These are phyloP conservation scores for Pittosporum tobira DNA, from an alignment of 129 eudicot genomes.

Conservation along the genomic window DNA sequence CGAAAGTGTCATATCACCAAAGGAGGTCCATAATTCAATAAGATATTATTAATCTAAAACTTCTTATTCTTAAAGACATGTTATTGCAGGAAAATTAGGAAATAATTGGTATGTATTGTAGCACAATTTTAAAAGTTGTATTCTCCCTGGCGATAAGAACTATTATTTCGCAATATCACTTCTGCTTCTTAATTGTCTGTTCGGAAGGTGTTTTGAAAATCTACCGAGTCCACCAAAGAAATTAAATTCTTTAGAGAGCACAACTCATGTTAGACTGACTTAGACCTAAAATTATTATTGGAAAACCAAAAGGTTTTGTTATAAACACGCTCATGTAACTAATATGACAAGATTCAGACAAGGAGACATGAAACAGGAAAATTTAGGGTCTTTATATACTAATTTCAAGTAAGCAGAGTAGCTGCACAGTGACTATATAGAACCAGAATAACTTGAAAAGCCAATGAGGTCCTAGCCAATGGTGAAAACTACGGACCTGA, in stretches of 20 bases:
- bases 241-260: not conserved
- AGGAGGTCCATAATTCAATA: constrained; percentile 38
- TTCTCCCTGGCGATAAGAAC: not conserved
- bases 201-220: not conserved
- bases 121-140: not conserved
- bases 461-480: too few species aligned
- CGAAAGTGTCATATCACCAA: too few species aligned
- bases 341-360: too few species aligned
- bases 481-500: too few species aligned
- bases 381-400: too few species aligned
- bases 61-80: too few species aligned
- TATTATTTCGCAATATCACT: not conserved
- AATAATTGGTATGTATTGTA: not conserved
- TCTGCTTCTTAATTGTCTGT: not conserved
- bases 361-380: too few species aligned
- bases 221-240: not conserved
- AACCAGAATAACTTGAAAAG: too few species aligned
- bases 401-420: not conserved
- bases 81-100: too few species aligned
- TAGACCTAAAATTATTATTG: not conserved
- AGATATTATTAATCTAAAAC: constrained; percentile 7
- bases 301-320: not conserved
- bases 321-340: too few species aligned
- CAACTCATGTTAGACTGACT: not conserved
- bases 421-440: not conserved